Conservation (phyloP, 192 early-diverging fungal species). For the Geranomyces michiganensis region DNA sequence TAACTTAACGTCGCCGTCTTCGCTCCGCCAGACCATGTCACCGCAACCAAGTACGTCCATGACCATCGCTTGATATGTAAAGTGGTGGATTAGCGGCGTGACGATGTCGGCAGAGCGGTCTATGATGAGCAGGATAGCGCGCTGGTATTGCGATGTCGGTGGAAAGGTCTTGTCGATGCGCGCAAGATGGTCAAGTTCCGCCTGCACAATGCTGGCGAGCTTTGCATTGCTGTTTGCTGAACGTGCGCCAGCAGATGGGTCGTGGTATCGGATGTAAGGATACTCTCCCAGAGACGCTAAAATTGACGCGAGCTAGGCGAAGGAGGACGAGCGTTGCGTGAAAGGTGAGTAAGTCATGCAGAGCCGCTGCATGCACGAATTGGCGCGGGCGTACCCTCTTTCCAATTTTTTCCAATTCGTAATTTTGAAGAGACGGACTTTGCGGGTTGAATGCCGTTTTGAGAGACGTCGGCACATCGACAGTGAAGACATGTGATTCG, state of each 20-base stretch:
- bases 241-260: constrained; percentile 60
- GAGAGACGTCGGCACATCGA: constrained; percentile 46
- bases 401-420: constrained; percentile 45
- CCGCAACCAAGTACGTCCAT: constrained; percentile 74
- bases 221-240: constrained; percentile 45
- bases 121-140: constrained; percentile 52
- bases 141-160: constrained; percentile 34
- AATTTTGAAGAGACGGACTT: constrained; percentile 22
- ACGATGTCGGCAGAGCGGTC: constrained; percentile 55
- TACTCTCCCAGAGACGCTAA: constrained; percentile 86
- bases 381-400: constrained; percentile 32
- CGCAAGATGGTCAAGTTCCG: constrained; percentile 82
- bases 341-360: background rate
- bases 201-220: constrained; percentile 80
- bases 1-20: constrained; percentile 50
- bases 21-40: constrained; percentile 63
- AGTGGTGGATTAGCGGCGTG: constrained; percentile 57
- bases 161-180: constrained; percentile 67
- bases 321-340: background rate
- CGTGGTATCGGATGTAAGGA: constrained; percentile 89
- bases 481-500: constrained; percentile 54
- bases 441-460: constrained; percentile 48
- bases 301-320: constrained; percentile 81
- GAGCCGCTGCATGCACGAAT: background rate
- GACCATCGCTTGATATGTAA: constrained; percentile 79